Evolutionary conservation across 495 filamentous ascomycete species (phyloP).

Genomic region (Penicillium canescens): DNA sequence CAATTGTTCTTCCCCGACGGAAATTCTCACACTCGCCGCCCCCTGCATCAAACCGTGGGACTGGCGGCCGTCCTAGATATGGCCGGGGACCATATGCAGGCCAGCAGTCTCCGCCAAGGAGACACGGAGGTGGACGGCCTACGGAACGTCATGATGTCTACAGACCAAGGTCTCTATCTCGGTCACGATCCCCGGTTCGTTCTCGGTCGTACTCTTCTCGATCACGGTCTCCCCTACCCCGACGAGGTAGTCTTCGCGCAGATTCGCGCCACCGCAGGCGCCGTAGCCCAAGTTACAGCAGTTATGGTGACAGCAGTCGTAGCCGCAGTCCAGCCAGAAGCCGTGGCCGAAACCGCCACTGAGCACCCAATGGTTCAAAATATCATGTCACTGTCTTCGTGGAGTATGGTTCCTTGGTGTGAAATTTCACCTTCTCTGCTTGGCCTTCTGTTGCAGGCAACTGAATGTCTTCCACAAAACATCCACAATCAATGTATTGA

Average conservation of each 20-base stretch:
- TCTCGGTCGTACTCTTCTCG: constrained; percentile 39
- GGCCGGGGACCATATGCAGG: constrained; percentile 31
- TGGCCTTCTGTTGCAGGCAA: neutral
- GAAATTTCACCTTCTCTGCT: neutral
- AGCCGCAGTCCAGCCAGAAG: constrained; percentile 45
- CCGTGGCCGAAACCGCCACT: constrained; percentile 36
- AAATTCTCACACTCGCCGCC: constrained; percentile 54
- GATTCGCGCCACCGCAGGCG: constrained; percentile 41
- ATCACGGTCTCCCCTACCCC: constrained; percentile 35
- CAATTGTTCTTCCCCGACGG: constrained; percentile 87
- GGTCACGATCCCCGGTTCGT: constrained; percentile 44
- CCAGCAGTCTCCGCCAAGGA: constrained; percentile 36
- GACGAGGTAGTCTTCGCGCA: constrained; percentile 27
- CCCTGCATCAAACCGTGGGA: constrained; percentile 29
- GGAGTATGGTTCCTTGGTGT: neutral
- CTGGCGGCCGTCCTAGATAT: constrained; percentile 33
- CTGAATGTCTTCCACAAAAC: neutral
- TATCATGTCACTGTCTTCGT: neutral
- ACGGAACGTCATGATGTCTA: constrained; percentile 51
- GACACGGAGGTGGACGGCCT: constrained; percentile 38
- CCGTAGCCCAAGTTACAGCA: constrained; percentile 56
- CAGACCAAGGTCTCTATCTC: constrained; percentile 46
- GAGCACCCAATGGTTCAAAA: neutral
- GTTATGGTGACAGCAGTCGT: constrained; percentile 51
- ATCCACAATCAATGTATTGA: neutral